Evolutionary conservation across 2,329 filamentous ascomycete genomes (phyloP).

Genomic region (Colletotrichum noveboracense): DNA sequence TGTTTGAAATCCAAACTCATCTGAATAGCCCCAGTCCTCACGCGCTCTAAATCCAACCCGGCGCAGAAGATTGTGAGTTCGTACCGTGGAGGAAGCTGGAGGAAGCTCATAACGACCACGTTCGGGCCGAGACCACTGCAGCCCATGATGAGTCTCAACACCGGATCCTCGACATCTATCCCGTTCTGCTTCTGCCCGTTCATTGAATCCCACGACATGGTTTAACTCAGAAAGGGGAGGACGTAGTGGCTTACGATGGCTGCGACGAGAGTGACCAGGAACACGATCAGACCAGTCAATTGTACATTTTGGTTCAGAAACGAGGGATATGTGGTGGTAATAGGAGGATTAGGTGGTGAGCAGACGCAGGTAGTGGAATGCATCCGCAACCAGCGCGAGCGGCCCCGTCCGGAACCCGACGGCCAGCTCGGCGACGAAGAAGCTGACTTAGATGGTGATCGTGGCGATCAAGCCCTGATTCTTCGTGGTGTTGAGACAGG

Average conservation of each 20-base stretch:
- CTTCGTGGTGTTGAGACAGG: constrained; percentile 29
- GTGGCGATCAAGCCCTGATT: constrained; percentile 53
- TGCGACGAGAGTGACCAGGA: too few species aligned
- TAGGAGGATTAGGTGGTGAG: not conserved
- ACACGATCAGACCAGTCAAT: constrained; percentile 61
- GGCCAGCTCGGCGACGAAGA: constrained; percentile 59
- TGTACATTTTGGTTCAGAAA: constrained; percentile 30
- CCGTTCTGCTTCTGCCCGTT: not conserved
- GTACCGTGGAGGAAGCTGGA: too few species aligned
- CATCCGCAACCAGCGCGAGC: constrained; percentile 76
- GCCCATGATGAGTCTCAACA: constrained; percentile 72
- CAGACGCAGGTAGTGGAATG: constrained; percentile 73
- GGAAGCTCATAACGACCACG: too few species aligned
- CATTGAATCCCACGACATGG: not conserved
- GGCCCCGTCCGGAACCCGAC: constrained; percentile 75
- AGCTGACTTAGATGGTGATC: constrained; percentile 54
- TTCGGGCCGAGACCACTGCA: constrained; percentile 33
- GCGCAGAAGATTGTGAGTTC: too few species aligned
- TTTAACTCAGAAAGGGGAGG: not conserved
- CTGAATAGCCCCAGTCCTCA: constrained; percentile 73
- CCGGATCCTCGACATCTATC: constrained; percentile 67
- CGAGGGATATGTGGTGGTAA: too few species aligned
- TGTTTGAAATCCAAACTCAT: constrained; percentile 35
- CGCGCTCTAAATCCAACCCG: constrained; percentile 40
- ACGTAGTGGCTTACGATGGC: constrained; percentile 21